These are phyloP conservation scores for Lactarius hengduanensis DNA, from an alignment of 768 basidiomycete species.

Conservation along the genomic window DNA sequence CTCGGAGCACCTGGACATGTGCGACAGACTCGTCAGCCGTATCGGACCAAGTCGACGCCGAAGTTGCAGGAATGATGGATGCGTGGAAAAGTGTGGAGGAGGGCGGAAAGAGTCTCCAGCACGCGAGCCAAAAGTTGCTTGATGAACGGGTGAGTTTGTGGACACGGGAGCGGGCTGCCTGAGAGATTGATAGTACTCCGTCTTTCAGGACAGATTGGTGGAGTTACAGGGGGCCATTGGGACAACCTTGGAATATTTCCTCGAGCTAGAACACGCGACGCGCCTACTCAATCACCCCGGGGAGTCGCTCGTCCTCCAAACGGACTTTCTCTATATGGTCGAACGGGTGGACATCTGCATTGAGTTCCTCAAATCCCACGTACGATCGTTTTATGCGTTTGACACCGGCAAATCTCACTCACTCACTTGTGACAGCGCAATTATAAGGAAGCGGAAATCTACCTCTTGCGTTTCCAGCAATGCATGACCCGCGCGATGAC, in stretches of 20 bases:
- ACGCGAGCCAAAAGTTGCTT: constrained; percentile 85
- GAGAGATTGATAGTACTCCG: not conserved
- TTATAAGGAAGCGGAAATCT: constrained; percentile 90
- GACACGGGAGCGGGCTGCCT: not conserved
- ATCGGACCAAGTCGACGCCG: constrained; percentile 70
- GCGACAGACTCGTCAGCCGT: constrained; percentile 68
- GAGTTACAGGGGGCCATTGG: constrained; percentile 82
- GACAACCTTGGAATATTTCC: constrained; percentile 84
- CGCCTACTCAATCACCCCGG: constrained; percentile 94
- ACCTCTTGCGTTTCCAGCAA: constrained; percentile 95
- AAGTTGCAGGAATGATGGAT: constrained; percentile 79
- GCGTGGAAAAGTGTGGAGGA: constrained; percentile 90
- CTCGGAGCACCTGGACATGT: constrained; percentile 70
- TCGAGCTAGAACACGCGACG: constrained; percentile 90
- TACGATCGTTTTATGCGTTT: constrained; percentile 41
- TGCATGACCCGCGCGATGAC: constrained; percentile 99
- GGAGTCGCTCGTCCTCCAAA: constrained; percentile 84
- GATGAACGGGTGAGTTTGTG: constrained; percentile 79
- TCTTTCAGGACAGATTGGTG: constrained; percentile 66
- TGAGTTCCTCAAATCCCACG: constrained; percentile 83
- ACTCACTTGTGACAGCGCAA: constrained; percentile 56
- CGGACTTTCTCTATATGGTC: constrained; percentile 94
- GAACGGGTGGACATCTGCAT: constrained; percentile 94
- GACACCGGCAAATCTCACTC: not conserved
- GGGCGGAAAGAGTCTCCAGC: constrained; percentile 85